Percentiles rank a stretch among this genome's conserved stretches.
phyloP scores from a whole-genome alignment of 2,329 filamentous ascomycete genomes.

The Phoma sp. region DNA sequence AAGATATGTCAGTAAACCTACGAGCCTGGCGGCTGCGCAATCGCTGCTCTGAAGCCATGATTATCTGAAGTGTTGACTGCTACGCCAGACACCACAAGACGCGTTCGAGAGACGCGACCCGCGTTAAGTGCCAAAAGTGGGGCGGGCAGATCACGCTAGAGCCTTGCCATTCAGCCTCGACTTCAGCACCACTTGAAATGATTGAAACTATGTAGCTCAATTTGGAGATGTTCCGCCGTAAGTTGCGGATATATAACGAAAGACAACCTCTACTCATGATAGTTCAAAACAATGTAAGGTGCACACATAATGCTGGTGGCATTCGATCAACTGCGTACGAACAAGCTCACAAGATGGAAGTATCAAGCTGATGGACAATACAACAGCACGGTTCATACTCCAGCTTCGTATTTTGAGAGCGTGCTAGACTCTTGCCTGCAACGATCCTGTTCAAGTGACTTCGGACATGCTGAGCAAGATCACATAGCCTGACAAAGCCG shows the following conservation, averaged over 20 bases:
- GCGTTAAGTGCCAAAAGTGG: conserved; percentile 15
- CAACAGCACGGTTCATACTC: neutral
- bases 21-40: conserved; percentile 44
- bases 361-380: too few relatives aligned
- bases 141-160: conserved; percentile 12
- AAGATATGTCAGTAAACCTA: conserved; percentile 21
- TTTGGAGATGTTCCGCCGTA: too few relatives aligned
- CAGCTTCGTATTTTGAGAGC: neutral
- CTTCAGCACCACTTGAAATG: neutral
- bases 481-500: neutral
- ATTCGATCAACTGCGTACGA: too few relatives aligned
- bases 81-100: conserved; percentile 7
- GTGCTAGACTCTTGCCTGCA: neutral
- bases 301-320: too few relatives aligned
- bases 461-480: neutral
- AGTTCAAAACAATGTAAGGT: too few relatives aligned
- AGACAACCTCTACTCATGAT: too few relatives aligned
- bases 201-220: too few relatives aligned
- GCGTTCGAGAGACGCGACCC: conserved; percentile 15
- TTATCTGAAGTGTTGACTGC: conserved; percentile 3
- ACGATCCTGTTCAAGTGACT: neutral
- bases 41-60: conserved; percentile 28
- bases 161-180: neutral
- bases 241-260: too few relatives aligned
- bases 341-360: too few relatives aligned